Base-by-base conservation (phyloP, 73 alveolate species). In the Vitrella brassicaformis region DNA sequence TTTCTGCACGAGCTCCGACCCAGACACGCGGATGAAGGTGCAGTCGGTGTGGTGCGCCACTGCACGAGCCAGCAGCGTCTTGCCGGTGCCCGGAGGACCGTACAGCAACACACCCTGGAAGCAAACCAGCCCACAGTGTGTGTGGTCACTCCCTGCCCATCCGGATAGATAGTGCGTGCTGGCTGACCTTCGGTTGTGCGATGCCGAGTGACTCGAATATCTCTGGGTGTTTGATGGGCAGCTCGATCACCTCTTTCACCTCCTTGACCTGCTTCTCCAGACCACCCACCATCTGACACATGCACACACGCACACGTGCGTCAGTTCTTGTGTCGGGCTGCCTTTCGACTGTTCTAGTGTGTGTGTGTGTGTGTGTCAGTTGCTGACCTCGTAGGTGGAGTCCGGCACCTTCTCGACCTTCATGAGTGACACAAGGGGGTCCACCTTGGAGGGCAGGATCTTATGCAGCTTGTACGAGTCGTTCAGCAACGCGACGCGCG, bases 391-490 rank as follows among this genome's bases (percentile, higher is more conserved):
- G 82, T 96, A 96, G 66, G 99, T 96, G 70, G 98, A 91, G 85
- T 96, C 99, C 27, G 99, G 99, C 10, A 95, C 98, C 85, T 96
- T 96, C 87, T 96, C 99, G 65, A 96, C 99, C 81, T 88, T 88
- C 99, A 96, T 96, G 74, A 96, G 87, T 80, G 93, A 87, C 65
- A 96, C 99, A 45, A 96, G 78, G 27, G 99, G 99, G 78, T 96
- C 99, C 56, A 95, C 97, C 90, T 92, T 91, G 75, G 95, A 86
- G 64, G 99, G 99, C 79, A 96, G 85, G 72, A 96, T 91, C 81
- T 96, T 90, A 79, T 94, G 98, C 28, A 96, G 94, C 71, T 85
- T 89, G 81, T 88, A 94, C 79, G 95, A 88, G 81, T 94, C 99
- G 71, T 95, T 86, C 65, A 86, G 86, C 68, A 94, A 82, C 0